These are phyloP conservation scores for Epichloe glyceriae DNA, from an alignment of 2,329 filamentous ascomycete species.

Conservation along the genomic window DNA sequence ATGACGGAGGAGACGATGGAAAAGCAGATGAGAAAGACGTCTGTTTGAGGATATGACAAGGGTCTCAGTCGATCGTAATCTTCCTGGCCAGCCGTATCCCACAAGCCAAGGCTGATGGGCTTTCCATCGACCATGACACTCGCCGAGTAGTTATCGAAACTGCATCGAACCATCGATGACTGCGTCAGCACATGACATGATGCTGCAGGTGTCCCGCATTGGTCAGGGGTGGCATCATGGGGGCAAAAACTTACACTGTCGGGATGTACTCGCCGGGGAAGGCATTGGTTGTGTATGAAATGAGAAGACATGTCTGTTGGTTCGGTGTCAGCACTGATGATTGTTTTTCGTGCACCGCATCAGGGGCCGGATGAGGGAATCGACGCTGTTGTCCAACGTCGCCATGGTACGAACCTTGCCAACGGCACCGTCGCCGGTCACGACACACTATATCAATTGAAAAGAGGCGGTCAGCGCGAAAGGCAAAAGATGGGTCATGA, in stretches of 20 bases:
- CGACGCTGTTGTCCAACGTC: not conserved
- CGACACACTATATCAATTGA: conserved; percentile 62
- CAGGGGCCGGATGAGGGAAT: not conserved
- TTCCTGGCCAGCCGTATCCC: conserved; percentile 98
- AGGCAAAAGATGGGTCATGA: conserved; percentile 3
- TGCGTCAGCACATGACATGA: conserved; percentile 2
- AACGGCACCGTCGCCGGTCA: conserved; percentile 97
- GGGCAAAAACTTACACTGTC: conserved; percentile 61
- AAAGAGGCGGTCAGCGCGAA: conserved; percentile 16
- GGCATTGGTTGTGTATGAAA: conserved; percentile 98
- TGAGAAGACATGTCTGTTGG: conserved; percentile 84
- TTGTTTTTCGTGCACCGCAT: not conserved
- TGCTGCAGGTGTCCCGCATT: conserved; percentile 1
- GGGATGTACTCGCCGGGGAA: conserved; percentile 99
- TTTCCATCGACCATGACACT: conserved; percentile 99
- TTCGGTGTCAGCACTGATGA: not conserved
- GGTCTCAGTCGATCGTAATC: conserved; percentile 94
- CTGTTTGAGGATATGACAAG: conserved; percentile 94
- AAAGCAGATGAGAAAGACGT: conserved; percentile 97
- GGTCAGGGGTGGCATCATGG: conserved; percentile 3
- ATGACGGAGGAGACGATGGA: conserved; percentile 95
- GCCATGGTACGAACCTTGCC: conserved; percentile 48
- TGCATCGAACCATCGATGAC: conserved; percentile 22
- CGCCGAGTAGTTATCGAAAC: conserved; percentile 97
- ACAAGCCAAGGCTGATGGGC: conserved; percentile 89